phyloP scores from a whole-genome alignment of 768 basidiomycete genomes.

The Kwoniella shandongensis region DNA sequence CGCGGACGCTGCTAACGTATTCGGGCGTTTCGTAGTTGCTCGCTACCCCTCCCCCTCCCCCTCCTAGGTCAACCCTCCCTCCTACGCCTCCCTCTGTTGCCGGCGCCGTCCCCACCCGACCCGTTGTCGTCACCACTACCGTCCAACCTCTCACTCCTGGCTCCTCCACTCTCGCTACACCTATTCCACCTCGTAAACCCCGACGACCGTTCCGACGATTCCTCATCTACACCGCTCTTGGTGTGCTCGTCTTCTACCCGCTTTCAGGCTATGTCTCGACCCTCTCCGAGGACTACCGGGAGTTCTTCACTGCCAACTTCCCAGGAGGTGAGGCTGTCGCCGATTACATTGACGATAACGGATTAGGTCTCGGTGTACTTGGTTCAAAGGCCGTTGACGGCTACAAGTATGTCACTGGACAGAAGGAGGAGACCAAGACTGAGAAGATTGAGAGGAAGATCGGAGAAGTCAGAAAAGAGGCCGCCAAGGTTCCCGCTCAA shows the following conservation, averaged over 20 bases:
- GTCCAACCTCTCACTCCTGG: constrained; percentile 36
- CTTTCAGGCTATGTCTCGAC: constrained; percentile 76
- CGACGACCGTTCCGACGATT: constrained; percentile 60
- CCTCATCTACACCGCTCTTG: constrained; percentile 67
- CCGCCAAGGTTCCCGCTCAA: constrained; percentile 14
- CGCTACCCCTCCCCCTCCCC: constrained; percentile 31
- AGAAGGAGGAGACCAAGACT: constrained; percentile 15
- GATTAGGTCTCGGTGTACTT: constrained; percentile 65
- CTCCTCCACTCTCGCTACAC: constrained; percentile 28
- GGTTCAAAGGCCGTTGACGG: constrained; percentile 33
- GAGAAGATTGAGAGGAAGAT: constrained; percentile 17
- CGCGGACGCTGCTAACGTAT: no score
- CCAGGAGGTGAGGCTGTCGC: constrained; percentile 75
- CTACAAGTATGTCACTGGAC: constrained; percentile 18
- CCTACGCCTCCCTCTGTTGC: constrained; percentile 27
- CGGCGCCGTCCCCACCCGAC: constrained; percentile 26
- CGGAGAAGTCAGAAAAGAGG: constrained; percentile 21
- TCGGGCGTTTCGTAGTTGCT: no score
- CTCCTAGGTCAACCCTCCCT: constrained; percentile 20
- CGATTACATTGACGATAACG: constrained; percentile 74
- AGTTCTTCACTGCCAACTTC: constrained; percentile 77
- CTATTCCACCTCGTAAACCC: constrained; percentile 29
- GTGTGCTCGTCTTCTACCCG: constrained; percentile 75
- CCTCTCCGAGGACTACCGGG: constrained; percentile 74
- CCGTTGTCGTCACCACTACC: constrained; percentile 36